Evolutionary conservation across 2,329 filamentous ascomycete genomes (phyloP), one percentile per base, ranked within the genome.

Genomic region (Sarocladium brachiariae): DNA sequence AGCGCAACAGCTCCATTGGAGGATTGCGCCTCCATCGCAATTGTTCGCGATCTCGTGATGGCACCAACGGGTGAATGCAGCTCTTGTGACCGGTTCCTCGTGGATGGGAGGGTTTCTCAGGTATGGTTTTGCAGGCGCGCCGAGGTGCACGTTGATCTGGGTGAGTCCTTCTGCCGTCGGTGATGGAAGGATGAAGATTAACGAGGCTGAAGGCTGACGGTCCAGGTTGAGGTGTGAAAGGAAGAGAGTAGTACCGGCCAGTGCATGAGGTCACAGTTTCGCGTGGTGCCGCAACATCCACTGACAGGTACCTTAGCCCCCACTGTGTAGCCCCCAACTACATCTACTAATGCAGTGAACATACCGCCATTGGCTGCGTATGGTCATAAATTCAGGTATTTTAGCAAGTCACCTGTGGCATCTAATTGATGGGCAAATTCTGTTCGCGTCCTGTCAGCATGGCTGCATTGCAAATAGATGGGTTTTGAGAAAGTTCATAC

Each of bases 181-280:
- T 33, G 25, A 10, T 47, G 27, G 19, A 47, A 21, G 27, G 21
- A 8, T 31, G 43, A 4, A 19, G 39, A 11, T 16, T 21, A 23
- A 43, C 39, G 16, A 43, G 39, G 39, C 39, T 43, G 39, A 43
- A 3, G 7, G 25, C 43, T 47, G 3, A n/a, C n/a, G n/a, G n/a
- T n/a, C n/a, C n/a, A 5, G 33, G 43, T 25, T 47, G 25, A n/a
- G 43, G 21, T 33, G 43, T 23, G 37, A 24, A 33, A 47, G 21
- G 43, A 31, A 45, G 39, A 33, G 43, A 25, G 43, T 11, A 7
- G 16, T 23, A 31, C 25, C 25, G 43, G 16, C 43, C 43, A 47
- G 21, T 33, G 27, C 43, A 47, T 47, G 43, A 47, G 43, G 43
- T 47, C 43, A 47, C 25, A 47, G 39, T 24, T 43, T 14, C 39